phyloP scores from a whole-genome alignment of 148 eudicot species.

The Rhododendron kiyosumense region DNA sequence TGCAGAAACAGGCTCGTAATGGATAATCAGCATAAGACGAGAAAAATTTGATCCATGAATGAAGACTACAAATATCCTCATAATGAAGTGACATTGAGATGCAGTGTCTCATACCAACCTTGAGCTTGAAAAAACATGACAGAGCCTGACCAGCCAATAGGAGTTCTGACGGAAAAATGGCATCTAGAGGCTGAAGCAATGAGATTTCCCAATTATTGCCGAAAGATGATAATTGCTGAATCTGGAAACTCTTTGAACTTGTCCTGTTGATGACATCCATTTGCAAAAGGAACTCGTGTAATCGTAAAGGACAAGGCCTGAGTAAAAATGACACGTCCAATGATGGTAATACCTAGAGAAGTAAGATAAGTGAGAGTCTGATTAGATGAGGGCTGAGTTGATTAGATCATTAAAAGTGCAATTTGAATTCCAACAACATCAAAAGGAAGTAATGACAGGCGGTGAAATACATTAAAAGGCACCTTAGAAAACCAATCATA shows the following conservation, averaged over 20 bases:
- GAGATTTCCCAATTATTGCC: conserved; percentile 69
- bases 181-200: conserved; percentile 61
- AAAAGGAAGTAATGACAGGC: background rate
- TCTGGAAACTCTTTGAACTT: conserved; percentile 59
- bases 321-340: conserved; percentile 72
- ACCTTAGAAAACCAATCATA: conserved; percentile 1
- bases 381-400: background rate
- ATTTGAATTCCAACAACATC: background rate
- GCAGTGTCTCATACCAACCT: conserved; percentile 48
- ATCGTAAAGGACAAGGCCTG: conserved; percentile 66
- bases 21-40: background rate
- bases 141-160: conserved; percentile 79
- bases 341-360: conserved; percentile 72
- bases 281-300: conserved; percentile 70
- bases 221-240: conserved; percentile 81
- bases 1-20: background rate
- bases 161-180: conserved; percentile 40
- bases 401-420: background rate
- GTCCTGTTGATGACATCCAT: conserved; percentile 89
- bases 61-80: background rate
- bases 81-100: background rate
- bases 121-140: conserved; percentile 81
- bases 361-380: conserved; percentile 8
- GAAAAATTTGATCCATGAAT: background rate
- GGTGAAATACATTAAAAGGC: background rate